Conservation (phyloP, 805 yeast species). For the Candida nitratophila region DNA sequence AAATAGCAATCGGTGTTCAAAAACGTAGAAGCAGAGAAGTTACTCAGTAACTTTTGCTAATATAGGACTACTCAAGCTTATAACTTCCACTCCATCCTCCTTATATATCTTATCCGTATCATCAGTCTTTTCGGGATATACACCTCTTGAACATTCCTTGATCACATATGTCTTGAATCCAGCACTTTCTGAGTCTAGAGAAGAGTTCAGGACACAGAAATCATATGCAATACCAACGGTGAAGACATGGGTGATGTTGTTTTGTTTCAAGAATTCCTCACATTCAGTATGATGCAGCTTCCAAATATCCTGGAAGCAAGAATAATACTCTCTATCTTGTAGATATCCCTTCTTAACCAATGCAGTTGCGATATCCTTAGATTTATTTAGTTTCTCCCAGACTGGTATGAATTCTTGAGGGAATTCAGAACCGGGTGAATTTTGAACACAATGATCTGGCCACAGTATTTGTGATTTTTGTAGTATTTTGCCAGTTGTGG, state of each 20-base stretch:
- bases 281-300: constrained; percentile 63
- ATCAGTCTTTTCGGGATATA: constrained; percentile 33
- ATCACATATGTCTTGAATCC: constrained; percentile 66
- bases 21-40: too few relatives aligned
- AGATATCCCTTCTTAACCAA: constrained; percentile 66
- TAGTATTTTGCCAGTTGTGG: constrained; percentile 16
- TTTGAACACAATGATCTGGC: constrained; percentile 90
- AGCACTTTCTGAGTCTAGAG: constrained; percentile 52
- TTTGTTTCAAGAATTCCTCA: constrained; percentile 34
- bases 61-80: constrained; percentile 2
- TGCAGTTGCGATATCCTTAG: constrained; percentile 29
- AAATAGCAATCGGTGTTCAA: too few relatives aligned
- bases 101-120: constrained; percentile 27
- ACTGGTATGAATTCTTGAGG: constrained; percentile 40
- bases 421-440: constrained; percentile 57
- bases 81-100: constrained; percentile 25
- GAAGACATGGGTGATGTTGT: constrained; percentile 51
- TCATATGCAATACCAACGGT: constrained; percentile 85
- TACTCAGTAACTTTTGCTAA: constrained; percentile 4
- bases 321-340: constrained; percentile 74
- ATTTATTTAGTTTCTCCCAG: constrained; percentile 16
- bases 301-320: constrained; percentile 83
- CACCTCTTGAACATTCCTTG: constrained; percentile 48
- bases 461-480: constrained; percentile 46
- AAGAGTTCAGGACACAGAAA: constrained; percentile 75